A percentile compares a stretch with the other conserved stretches of the same genome.
Evolutionary conservation across 495 filamentous ascomycete genomes (phyloP).

Genomic region (Talaromyces borbonicus): DNA sequence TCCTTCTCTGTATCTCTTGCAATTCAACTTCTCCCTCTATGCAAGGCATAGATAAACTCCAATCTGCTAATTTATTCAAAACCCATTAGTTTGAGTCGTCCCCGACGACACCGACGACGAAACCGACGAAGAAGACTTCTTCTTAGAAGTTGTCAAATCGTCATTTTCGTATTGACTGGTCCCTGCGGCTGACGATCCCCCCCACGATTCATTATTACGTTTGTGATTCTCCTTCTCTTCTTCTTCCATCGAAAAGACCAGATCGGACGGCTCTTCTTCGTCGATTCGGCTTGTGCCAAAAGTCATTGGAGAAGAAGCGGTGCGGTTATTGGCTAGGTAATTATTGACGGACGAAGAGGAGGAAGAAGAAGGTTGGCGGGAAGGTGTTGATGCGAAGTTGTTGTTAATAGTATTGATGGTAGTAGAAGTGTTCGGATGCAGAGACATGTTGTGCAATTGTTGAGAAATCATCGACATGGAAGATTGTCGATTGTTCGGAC

Average conservation of each 20-base stretch:
- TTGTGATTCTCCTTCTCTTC: slow-evolving; percentile 48
- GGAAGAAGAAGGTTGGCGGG: slow-evolving; percentile 19
- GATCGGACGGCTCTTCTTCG: slow-evolving; percentile 54
- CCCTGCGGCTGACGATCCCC: too few relatives aligned
- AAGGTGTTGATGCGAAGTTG: slow-evolving; percentile 29
- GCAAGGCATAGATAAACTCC: too few relatives aligned
- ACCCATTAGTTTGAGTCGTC: background rate
- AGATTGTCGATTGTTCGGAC: slow-evolving; percentile 44
- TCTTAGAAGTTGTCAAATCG: background rate
- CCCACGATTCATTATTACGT: slow-evolving; percentile 29
- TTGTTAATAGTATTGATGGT: slow-evolving; percentile 2
- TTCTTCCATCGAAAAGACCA: slow-evolving; percentile 78
- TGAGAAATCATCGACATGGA: slow-evolving; percentile 62
- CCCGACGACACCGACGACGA: slow-evolving; percentile 3
- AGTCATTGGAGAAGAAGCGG: slow-evolving; percentile 33
- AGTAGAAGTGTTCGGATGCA: slow-evolving; percentile 24
- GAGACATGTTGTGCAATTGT: slow-evolving; percentile 45
- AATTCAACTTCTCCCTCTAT: too few relatives aligned
- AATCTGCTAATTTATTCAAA: background rate
- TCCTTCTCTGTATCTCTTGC: too few relatives aligned
- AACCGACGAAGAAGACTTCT: background rate
- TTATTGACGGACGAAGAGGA: background rate
- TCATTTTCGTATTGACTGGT: too few relatives aligned
- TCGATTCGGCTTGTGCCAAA: slow-evolving; percentile 50
- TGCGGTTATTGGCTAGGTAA: slow-evolving; percentile 29